phyloP scores from a whole-genome alignment of 2,329 filamentous ascomycete species.

The Balansia obtecta region DNA sequence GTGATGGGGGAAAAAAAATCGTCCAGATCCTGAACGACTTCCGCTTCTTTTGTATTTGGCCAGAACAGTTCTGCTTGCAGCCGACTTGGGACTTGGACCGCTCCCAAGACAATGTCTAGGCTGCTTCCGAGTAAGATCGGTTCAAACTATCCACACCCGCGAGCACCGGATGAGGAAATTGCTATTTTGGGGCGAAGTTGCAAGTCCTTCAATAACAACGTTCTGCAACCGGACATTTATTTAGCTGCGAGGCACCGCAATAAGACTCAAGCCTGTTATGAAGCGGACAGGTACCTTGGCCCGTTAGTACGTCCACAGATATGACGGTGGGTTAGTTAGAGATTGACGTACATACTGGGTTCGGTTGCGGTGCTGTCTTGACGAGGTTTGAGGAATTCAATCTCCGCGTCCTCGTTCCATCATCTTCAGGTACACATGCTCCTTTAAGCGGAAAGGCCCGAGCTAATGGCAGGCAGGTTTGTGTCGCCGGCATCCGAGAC shows the following conservation, averaged over 20 bases:
- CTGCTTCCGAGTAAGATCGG: not conserved
- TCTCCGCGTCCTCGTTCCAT: not conserved
- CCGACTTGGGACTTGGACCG: not conserved
- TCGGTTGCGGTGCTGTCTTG: not conserved
- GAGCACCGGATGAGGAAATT: slow-evolving; percentile 1
- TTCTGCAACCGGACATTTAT: slow-evolving; percentile 1
- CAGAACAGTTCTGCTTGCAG: slow-evolving; percentile 1
- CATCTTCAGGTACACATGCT: not conserved
- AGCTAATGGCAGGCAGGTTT: not conserved
- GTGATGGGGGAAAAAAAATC: no score
- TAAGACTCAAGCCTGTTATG: not conserved
- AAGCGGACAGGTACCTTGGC: not conserved
- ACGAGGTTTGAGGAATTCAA: not conserved
- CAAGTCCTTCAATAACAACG: not conserved
- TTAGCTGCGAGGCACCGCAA: not conserved
- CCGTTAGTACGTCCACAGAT: not conserved
- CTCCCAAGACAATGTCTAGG: not conserved
- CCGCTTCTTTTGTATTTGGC: not conserved
- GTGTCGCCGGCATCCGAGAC: not conserved
- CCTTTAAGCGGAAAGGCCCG: not conserved
- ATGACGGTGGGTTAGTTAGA: not conserved
- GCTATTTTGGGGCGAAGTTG: not conserved
- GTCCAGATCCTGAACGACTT: not conserved
- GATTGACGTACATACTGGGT: not conserved
- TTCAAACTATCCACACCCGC: not conserved